These are phyloP conservation scores for Ormosia emarginata DNA, from an alignment of 306 rosid species.

Conservation along the genomic window DNA sequence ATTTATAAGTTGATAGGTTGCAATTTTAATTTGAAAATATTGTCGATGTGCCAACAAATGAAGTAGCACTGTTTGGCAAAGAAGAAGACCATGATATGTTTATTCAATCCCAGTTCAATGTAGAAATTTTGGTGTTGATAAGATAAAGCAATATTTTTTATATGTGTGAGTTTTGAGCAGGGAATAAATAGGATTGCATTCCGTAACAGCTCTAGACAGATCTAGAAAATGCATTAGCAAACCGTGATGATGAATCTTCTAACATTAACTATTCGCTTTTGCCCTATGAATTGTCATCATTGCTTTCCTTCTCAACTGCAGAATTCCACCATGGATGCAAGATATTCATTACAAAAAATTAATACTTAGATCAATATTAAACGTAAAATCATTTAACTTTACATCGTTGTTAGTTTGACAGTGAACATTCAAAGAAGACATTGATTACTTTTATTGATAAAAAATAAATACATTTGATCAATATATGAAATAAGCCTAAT, in stretches of 20 bases:
- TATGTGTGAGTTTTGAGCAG: neutral
- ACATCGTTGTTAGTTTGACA: neutral
- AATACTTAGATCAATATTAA: neutral
- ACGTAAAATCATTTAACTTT: neutral
- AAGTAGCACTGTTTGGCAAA: neutral
- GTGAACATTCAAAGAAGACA: no score
- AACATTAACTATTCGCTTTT: neutral
- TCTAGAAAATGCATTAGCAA: neutral
- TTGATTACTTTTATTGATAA: no score
- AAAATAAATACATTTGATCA: no score
- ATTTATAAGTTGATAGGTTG: neutral
- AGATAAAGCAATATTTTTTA: no score
- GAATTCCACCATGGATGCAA: neutral
- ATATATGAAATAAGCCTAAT: no score
- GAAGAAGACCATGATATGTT: neutral
- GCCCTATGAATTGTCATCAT: neutral
- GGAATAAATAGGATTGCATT: neutral
- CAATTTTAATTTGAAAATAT: no score
- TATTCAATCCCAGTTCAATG: neutral
- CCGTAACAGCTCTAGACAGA: neutral
- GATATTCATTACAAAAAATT: neutral
- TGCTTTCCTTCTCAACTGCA: no score
- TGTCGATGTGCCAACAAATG: neutral
- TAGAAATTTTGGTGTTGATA: neutral
- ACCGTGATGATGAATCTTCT: conserved; percentile 3